A percentile compares a stretch with the other conserved stretches of the same genome.
Evolutionary conservation across 1,139 yeast species (phyloP).

Genomic region (Lodderomyces parapsilosis): DNA sequence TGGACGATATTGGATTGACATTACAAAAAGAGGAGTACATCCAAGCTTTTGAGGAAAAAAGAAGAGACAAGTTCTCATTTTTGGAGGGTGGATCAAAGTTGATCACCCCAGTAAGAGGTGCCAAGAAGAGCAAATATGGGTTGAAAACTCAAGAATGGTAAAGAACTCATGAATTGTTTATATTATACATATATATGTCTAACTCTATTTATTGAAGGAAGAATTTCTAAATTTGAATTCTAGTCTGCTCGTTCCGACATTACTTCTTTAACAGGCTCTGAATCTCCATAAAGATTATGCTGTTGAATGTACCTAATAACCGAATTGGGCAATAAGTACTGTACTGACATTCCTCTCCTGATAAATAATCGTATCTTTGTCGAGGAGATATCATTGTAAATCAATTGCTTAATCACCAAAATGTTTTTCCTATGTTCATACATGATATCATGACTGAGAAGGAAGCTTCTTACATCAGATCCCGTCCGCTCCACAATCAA

Average conservation of each 20-base stretch:
- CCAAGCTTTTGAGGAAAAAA: slow-evolving; percentile 65
- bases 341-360: slow-evolving; percentile 95
- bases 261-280: slow-evolving; percentile 93
- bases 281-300: slow-evolving; percentile 80
- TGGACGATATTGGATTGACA: slow-evolving; percentile 95
- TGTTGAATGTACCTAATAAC: slow-evolving; percentile 95
- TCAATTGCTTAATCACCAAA: slow-evolving; percentile 89
- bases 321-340: slow-evolving; percentile 87
- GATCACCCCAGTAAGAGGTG: slow-evolving; percentile 64
- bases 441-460: slow-evolving; percentile 93
- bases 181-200: background rate
- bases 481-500: slow-evolving; percentile 96
- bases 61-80: slow-evolving; percentile 83
- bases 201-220: background rate
- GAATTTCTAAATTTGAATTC: background rate
- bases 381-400: slow-evolving; percentile 92
- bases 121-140: slow-evolving; percentile 70
- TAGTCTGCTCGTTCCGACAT: slow-evolving; percentile 54
- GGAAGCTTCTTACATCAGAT: slow-evolving; percentile 87
- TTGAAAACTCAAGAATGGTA: slow-evolving; percentile 80
- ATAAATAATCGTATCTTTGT: slow-evolving; percentile 91
- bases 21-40: slow-evolving; percentile 84
- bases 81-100: slow-evolving; percentile 81
- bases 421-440: slow-evolving; percentile 94
- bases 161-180: background rate